Evolutionary conservation across 441 rosid genomes (phyloP).

Genomic region (Jatropha multifida): DNA sequence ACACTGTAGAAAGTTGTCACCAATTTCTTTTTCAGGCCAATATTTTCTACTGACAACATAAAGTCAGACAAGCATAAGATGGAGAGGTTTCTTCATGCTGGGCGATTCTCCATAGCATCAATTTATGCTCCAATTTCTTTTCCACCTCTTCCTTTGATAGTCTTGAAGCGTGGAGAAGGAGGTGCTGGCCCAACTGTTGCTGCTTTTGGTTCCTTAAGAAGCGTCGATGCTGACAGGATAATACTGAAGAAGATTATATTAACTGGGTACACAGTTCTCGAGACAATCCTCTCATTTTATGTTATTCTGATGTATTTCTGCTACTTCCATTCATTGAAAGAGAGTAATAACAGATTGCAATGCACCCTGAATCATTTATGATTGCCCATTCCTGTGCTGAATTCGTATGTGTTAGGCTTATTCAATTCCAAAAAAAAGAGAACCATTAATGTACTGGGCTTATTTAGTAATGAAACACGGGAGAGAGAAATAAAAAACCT

Average conservation of each 20-base stretch:
- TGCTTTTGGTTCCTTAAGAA: slow-evolving; percentile 88
- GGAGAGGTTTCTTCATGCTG: slow-evolving; percentile 93
- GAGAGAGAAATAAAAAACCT: not conserved
- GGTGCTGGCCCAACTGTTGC: slow-evolving; percentile 56
- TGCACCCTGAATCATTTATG: not conserved
- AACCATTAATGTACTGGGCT: not conserved
- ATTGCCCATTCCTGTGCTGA: not conserved
- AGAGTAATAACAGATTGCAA: not conserved
- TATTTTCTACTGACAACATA: slow-evolving; percentile 74
- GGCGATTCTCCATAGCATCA: slow-evolving; percentile 77
- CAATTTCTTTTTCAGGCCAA: slow-evolving; percentile 54
- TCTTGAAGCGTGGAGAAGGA: slow-evolving; percentile 54
- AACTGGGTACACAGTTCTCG: slow-evolving; percentile 64
- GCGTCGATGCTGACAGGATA: slow-evolving; percentile 79
- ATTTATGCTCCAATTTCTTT: slow-evolving; percentile 88
- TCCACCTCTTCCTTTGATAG: slow-evolving; percentile 83
- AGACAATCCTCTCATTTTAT: not conserved
- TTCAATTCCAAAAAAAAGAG: too few relatives aligned
- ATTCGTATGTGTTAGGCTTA: not conserved
- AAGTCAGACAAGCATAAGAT: slow-evolving; percentile 89
- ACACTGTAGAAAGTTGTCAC: slow-evolving; percentile 8
- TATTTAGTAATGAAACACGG: not conserved
- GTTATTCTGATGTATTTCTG: not conserved
- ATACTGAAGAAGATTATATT: slow-evolving; percentile 81
- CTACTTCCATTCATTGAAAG: not conserved